Conservation (phyloP, 2,329 filamentous ascomycete species). For the Pseudonectria foliicola region DNA sequence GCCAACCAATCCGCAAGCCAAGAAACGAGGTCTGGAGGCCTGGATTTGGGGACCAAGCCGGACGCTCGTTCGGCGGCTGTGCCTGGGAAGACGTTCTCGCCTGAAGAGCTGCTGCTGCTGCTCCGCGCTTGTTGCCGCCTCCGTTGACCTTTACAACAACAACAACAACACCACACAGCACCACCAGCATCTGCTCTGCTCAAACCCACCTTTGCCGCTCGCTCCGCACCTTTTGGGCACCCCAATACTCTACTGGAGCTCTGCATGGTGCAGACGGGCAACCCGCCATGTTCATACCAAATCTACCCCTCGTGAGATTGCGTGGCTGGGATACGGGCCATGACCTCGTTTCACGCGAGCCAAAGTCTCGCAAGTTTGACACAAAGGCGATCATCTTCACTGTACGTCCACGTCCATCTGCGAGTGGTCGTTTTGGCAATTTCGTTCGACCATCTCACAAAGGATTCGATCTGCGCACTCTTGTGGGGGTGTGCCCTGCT, state of each 20-base stretch:
- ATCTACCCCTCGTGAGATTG: background rate
- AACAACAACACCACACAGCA: no score
- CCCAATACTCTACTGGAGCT: background rate
- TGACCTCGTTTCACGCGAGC: conserved; percentile 2
- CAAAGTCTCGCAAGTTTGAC: conserved; percentile 1
- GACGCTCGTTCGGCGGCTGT: conserved; percentile 21
- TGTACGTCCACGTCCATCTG: conserved; percentile 11
- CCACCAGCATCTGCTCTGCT: no score
- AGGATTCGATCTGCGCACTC: no score
- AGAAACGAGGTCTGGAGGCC: no score
- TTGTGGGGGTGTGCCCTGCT: background rate
- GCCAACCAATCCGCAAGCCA: no score
- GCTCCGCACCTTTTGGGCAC: no score
- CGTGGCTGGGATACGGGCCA: conserved; percentile 14
- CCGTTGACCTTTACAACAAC: no score
- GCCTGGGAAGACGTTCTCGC: conserved; percentile 16
- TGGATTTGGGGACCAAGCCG: no score
- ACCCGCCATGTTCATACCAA: background rate
- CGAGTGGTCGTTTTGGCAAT: background rate
- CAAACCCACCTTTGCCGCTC: no score
- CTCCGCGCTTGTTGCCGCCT: no score
- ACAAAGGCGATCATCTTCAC: conserved; percentile 15
- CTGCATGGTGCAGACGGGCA: conserved; percentile 10
- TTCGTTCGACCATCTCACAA: no score
- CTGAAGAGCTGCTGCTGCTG: no score